Evolutionary conservation across 2,329 filamentous ascomycete genomes (phyloP), one percentile per base, ranked within the genome.

Genomic region (Cytospora leucostoma): DNA sequence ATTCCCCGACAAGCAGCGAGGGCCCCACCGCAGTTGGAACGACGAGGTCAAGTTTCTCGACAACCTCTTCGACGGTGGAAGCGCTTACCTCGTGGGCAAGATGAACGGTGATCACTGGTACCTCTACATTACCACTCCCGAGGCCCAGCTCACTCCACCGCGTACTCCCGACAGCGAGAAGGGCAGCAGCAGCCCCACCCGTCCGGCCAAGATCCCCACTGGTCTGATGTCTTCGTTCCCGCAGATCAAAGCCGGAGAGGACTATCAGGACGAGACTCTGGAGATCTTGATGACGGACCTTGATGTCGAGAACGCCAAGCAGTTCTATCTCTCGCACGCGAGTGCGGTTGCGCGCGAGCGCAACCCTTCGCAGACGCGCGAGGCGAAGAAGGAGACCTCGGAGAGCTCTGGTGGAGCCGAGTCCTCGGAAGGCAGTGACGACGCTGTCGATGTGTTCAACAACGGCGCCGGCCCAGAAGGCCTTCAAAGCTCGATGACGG

Each of bases 71-170:
- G 83, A 90, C 66, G 89, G 91, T 62, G 95, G 95, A 61, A 98
- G 94, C 76, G 95, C 95, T 57, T 99, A 99, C 77, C 97, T 98
- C 93, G 96, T 99, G 68, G 95, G 95, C 73, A 98, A 97, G 80
- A 98, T 98, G 94, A 99, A 99, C 71, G 94, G 95, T 64, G 95
- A 99, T 76, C 95, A 99, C 72, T 99, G 95, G 95, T 98, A 98
- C 75, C 82, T 99, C 62, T 99, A 99, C 79, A 88, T 98, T 71
- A 98, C 95, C 13, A 92, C 92, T 58, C 94, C 95, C 19, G 88
- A 90, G 74, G 88, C 86, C 55, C 81, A 85, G 60, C 81, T 96
- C 68, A 96, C 93, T 0, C 93, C 93, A 6, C 93, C 94, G 62
- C 82, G 88, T 35, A 96, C 91, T 12, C 93, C 94, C 7, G 80